Base-by-base conservation (phyloP, 805 yeast species). In the Ogataea dorogensis region DNA sequence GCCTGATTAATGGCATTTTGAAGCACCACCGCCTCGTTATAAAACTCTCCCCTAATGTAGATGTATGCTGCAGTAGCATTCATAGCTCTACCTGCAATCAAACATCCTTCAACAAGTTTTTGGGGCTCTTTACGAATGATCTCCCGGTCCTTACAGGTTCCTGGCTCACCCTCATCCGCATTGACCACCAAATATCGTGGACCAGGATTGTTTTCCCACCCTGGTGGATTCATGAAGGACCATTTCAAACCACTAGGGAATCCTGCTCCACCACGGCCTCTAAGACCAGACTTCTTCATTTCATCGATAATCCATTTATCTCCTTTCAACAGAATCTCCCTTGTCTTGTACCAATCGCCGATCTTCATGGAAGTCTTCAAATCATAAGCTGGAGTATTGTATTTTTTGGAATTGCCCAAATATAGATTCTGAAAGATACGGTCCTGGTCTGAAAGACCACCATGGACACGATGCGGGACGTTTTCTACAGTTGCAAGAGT, bases 91-190 rank as follows among this genome's bases (percentile, higher is more conserved):
- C 95, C 95, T 14, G 93, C 88, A 46, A 86, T 71, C 34, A 86
- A 67, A 67, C 95, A 86, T n/a, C 95, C 95, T 63, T 86, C 95
- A 36, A 86, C 84, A 44, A 86, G 77, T 69, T 86, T 86, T 62
- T 86, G 95, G 27, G 95, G 95, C 59, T 86, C 95, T 63, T 86
- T 86, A 61, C 95, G 76, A 58, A 86, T 81, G 59, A 86, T 86
- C 63, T 86, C 95, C 59, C 95, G 76, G 64, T 86, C 95, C 67
- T 86, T 86, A 65, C 95, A 86, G 33, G 95, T 86, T 44, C 95
- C 95, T 10, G 95, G 95, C 65, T 86, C 95, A 53, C 95, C 95
- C 67, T 86, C 95, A 68, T 86, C 95, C 38, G 95, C 95, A 63
- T 86, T 86, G 53, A 86, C 87, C 31, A 86, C 94, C 50, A 86